Evolutionary conservation across 163 green algal species (phyloP).

Genomic region (Volvox carteri): DNA sequence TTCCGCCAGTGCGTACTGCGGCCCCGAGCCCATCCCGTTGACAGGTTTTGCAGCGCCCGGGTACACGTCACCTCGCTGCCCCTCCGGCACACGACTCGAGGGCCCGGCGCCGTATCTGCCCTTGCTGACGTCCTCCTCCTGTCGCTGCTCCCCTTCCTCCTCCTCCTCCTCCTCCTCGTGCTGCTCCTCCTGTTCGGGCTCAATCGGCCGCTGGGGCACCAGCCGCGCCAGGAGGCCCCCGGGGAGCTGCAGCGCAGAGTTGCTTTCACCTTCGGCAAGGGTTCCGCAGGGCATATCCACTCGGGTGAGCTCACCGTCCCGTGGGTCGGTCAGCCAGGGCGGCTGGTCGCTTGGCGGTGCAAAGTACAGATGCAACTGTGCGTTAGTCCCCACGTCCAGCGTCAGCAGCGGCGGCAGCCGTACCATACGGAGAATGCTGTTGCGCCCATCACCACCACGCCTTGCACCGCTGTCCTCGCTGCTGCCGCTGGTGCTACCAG

Average conservation of each 20-base stretch:
- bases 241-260: neutral
- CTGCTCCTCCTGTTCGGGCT: conserved; percentile 21
- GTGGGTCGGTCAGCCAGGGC: conserved; percentile 62
- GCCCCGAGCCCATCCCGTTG: too few species aligned
- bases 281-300: neutral
- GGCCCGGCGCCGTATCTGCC: neutral
- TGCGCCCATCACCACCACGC: neutral
- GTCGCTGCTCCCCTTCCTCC: neutral
- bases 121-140: neutral
- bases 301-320: conserved; percentile 54
- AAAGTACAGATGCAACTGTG: conserved; percentile 2
- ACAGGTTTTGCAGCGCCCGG: too few species aligned
- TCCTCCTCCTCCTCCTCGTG: conserved; percentile 40
- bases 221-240: conserved; percentile 49
- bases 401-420: conserved; percentile 5
- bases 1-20: too few species aligned
- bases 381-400: neutral
- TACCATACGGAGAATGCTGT: neutral
- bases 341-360: neutral
- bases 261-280: neutral
- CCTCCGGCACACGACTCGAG: neutral
- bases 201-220: neutral
- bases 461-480: too few species aligned
- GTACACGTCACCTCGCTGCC: neutral
- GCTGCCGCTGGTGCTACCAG: neutral